These are phyloP conservation scores for Botrytis fragariae DNA, from an alignment of 2,329 filamentous ascomycete genomes.

Conservation along the genomic window DNA sequence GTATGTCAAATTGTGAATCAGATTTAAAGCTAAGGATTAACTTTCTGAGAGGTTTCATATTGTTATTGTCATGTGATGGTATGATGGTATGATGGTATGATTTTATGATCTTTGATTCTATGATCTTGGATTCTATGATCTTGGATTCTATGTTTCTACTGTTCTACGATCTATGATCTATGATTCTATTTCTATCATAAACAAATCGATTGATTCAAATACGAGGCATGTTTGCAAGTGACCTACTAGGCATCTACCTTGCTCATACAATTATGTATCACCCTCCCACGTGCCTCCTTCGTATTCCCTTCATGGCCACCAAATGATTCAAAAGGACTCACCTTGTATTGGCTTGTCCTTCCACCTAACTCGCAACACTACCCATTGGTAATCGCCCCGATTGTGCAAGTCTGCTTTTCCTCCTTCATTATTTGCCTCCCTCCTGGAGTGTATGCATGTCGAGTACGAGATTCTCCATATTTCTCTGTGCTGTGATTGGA, in stretches of 20 bases:
- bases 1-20: not conserved
- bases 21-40: not conserved
- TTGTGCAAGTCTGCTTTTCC: not conserved
- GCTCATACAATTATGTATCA: no score
- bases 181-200: not conserved
- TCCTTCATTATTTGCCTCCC: not conserved
- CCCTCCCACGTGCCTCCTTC: no score
- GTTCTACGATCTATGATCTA: no score
- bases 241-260: not conserved
- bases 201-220: not conserved
- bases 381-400: not conserved
- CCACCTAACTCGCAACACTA: not conserved
- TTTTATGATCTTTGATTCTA: no score
- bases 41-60: not conserved
- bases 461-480: slow-evolving; percentile 5
- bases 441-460: not conserved
- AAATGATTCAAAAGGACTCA: not conserved
- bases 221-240: not conserved
- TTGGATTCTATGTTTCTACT: no score
- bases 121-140: no score
- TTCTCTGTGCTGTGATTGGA: not conserved
- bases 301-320: not conserved
- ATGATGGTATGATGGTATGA: no score
- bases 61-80: no score
- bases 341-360: not conserved